Percentiles rank a stretch among this genome's conserved stretches.
These are phyloP conservation scores for Talaromyces sp. DNA, from an alignment of 2,329 filamentous ascomycete species.

Conservation along the genomic window DNA sequence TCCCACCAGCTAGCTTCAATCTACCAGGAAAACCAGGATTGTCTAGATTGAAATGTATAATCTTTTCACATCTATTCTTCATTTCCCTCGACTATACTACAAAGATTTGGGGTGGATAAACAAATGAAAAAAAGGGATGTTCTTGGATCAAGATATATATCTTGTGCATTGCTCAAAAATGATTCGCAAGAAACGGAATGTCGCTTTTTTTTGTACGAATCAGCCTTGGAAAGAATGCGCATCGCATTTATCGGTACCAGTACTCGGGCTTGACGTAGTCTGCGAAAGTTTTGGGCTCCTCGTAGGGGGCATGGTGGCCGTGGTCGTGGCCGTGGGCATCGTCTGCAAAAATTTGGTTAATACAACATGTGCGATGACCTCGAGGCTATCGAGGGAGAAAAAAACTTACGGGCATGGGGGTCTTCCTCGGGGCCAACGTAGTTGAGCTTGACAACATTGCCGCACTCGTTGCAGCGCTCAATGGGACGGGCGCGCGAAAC, in stretches of 20 bases:
- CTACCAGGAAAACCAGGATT: not conserved
- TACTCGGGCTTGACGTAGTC: conserved; percentile 96
- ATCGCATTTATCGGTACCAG: conserved; percentile 56
- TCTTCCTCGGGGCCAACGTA: conserved; percentile 82
- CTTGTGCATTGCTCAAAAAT: conserved; percentile 4
- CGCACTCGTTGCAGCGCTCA: conserved; percentile 95
- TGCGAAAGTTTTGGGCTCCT: conserved; percentile 93
- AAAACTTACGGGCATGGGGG: conserved; percentile 50
- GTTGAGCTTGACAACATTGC: conserved; percentile 95
- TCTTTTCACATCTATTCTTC: conserved; percentile 9
- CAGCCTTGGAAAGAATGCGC: not conserved
- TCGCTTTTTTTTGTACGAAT: not conserved
- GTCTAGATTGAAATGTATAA: not conserved
- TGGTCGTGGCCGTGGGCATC: conserved; percentile 3
- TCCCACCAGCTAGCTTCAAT: not conserved
- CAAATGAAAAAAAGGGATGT: conserved; percentile 15
- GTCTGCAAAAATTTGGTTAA: conserved; percentile 8
- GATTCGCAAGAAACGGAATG: not conserved
- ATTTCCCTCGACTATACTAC: conserved; percentile 12
- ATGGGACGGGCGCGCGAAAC: conserved; percentile 83
- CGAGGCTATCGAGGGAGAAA: not conserved
- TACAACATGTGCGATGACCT: not conserved
- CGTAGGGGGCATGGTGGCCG: conserved; percentile 46
- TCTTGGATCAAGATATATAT: not conserved
- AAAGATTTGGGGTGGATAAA: conserved; percentile 3